These are phyloP conservation scores for Fusarium virguliforme DNA, from an alignment of 2,329 filamentous ascomycete genomes.

Conservation along the genomic window DNA sequence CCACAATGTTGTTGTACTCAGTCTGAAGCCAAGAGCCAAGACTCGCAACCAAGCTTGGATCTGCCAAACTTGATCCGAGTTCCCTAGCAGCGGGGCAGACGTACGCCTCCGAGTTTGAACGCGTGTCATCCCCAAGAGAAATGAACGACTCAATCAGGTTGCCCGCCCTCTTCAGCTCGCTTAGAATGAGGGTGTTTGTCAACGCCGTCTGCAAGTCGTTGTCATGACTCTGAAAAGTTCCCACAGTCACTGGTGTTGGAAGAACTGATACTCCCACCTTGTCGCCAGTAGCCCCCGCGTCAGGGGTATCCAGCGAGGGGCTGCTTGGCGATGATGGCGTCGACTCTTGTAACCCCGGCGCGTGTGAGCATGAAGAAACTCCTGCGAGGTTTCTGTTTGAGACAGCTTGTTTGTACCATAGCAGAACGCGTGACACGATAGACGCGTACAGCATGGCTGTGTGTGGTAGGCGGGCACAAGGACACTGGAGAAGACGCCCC, in stretches of 20 bases:
- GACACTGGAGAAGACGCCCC: background rate
- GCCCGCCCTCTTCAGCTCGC: background rate
- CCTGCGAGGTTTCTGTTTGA: background rate
- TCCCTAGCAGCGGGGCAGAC: background rate
- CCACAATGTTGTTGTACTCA: background rate
- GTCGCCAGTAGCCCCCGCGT: background rate
- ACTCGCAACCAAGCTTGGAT: background rate
- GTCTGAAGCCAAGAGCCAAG: constrained; percentile 4
- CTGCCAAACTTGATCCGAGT: background rate
- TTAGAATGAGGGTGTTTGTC: background rate
- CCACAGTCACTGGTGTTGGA: background rate
- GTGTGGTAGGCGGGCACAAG: background rate
- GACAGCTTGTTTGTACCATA: background rate
- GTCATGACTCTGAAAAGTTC: background rate
- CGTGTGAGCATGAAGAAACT: background rate
- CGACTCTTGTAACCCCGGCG: background rate
- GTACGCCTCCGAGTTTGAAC: too few relatives aligned
- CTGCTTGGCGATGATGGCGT: background rate
- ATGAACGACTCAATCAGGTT: background rate
- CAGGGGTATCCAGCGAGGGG: background rate
- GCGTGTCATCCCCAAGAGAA: background rate
- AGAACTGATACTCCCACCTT: background rate
- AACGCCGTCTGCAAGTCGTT: background rate
- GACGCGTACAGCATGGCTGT: background rate
- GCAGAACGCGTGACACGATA: background rate